Evolutionary conservation across 441 rosid genomes (phyloP).

Genomic region (Omphalea diandra): DNA sequence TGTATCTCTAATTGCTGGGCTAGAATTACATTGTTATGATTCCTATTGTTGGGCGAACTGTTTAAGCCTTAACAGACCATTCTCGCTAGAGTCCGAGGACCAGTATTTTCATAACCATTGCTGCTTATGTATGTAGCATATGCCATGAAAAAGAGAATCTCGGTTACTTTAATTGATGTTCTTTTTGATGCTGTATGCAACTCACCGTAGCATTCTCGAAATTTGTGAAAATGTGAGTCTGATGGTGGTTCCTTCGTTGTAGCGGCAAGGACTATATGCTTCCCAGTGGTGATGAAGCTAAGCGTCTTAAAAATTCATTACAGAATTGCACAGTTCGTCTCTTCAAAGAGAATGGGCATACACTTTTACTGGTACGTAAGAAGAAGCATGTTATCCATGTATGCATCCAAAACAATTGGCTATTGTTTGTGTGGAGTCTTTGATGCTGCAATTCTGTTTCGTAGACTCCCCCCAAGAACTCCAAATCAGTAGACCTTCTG

Average conservation of each 20-base stretch:
- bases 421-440: neutral
- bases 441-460: neutral
- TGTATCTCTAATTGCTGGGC: neutral
- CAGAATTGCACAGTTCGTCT: constrained; percentile 62
- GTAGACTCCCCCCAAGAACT: neutral
- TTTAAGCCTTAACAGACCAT: neutral
- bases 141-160: no score
- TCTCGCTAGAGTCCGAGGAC: neutral
- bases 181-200: neutral
- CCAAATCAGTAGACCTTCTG: neutral
- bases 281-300: constrained; percentile 79
- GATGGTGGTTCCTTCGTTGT: constrained; percentile 25
- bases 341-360: constrained; percentile 82
- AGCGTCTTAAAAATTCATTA: constrained; percentile 49
- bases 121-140: no score
- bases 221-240: constrained; percentile 11
- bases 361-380: constrained; percentile 65
- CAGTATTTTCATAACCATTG: neutral
- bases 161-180: no score
- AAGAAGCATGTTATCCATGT: neutral
- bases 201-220: neutral
- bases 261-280: constrained; percentile 85
- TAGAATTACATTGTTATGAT: neutral
- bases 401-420: neutral
- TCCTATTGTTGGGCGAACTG: neutral